Base-by-base conservation (phyloP, 352 stramenopile species). In the Blastocystis sp. region DNA sequence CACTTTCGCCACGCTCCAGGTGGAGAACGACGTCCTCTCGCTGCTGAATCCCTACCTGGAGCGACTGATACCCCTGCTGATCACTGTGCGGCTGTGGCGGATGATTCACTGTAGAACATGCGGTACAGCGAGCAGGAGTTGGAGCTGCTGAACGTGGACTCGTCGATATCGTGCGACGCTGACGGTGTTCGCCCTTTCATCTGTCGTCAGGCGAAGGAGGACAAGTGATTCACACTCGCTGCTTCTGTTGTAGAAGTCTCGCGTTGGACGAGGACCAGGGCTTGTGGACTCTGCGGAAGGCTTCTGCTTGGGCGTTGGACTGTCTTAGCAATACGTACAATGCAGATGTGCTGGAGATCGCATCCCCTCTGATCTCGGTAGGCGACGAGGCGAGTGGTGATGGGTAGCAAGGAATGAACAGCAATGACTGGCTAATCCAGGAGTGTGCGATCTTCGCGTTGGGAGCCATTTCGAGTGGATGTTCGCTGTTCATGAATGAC, bases 101-200 rank as follows among this genome's bases (percentile, higher is more conserved):
- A 8, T 13, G n/a, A n/a, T 66, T 9, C 7, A 16, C 7, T 13
- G 55, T 34, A 81, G 70, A 87, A 73, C 24, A 87, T 87, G 76
- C 7, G 76, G 16, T 87, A 87, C 45, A 75, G 24, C 45, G 76
- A 81, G 8, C 50, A 87, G 7, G 76, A 87, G 30, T 26, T 87
- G 11, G 76, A 53, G 20, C 34, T 30, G 11, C 26, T 87, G 63
- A 75, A 87, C 41, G 37, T 69, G 13, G 76, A 87, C 39, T 37
- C 16, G 18, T 20, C 70, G 5, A 20, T 26, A 0, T 7, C 39
- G 37, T 30, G 76, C 11, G 76, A 76, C 55, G 55, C 37, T 0
- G 45, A 87, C 55, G 55, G 56, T 18, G 76, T 87, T 18, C 55
- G 56, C 9, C 76, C 76, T 9, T 87, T 76, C 63, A 79, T 87